phyloP scores from a whole-genome alignment of 306 rosid genomes.

The Vicia villosa region DNA sequence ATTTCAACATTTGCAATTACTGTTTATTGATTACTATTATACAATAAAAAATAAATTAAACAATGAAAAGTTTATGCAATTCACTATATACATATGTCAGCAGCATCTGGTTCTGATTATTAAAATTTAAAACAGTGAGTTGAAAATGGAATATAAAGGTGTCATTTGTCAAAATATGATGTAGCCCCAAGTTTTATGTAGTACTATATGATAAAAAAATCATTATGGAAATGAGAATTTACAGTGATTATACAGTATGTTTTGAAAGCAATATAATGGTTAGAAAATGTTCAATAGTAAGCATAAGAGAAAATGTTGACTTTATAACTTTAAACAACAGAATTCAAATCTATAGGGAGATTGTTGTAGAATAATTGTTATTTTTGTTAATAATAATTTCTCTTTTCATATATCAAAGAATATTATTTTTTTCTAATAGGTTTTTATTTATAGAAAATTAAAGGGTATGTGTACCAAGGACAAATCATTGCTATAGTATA shows the following conservation, averaged over 20 bases:
- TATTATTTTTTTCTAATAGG: too few species aligned
- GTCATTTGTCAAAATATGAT: conserved; percentile 39
- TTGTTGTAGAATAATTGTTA: too few species aligned
- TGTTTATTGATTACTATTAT: conserved; percentile 6
- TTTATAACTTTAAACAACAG: too few species aligned
- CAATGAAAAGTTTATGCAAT: not conserved
- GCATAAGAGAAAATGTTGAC: too few species aligned
- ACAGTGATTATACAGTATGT: not conserved
- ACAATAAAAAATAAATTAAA: not conserved
- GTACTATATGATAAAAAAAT: not conserved
- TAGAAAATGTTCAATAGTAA: not conserved
- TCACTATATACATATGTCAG: not conserved
- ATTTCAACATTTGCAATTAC: conserved; percentile 17
- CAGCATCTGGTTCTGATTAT: conserved; percentile 36
- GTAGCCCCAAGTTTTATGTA: conserved; percentile 19
- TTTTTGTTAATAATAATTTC: too few species aligned
- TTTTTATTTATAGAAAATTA: too few species aligned
- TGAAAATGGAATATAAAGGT: conserved; percentile 33
- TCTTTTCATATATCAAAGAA: too few species aligned
- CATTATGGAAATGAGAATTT: not conserved
- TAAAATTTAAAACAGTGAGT: not conserved
- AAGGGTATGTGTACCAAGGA: too few species aligned
- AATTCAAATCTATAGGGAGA: too few species aligned
- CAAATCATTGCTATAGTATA: too few species aligned
- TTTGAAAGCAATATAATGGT: conserved; percentile 18